Base-by-base conservation (phyloP, 345 rosid species). In the Gossypium arboreum region DNA sequence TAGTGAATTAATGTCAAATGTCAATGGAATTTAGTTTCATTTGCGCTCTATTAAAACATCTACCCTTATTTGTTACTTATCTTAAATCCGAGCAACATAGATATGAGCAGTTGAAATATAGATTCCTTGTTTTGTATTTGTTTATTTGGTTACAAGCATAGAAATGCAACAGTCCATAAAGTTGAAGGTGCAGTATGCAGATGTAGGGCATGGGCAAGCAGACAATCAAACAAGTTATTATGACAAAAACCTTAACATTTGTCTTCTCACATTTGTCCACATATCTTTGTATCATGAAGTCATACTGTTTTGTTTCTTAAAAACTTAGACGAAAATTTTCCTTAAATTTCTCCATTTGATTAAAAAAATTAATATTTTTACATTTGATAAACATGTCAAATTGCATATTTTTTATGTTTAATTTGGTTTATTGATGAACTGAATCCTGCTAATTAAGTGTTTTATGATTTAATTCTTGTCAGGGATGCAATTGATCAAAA, bases 161-260 rank as follows among this genome's bases (percentile, higher is more conserved):
- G 81, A 81, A 74, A 75, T 75, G 66, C 79, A 84, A 79, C 80
- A 72, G 78, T 79, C 71, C 20, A 75, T 75, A 81, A 83, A 78
- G 81, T 78, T 75, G 82, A 76, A 73, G 64, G 56, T 20, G 83
- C 82, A 78, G 73, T 81, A 72, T 78, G 81, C 85, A 85, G 85
- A 60, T 75, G 92, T 88, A 80, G 92, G 92, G 68, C 90, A 86
- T 69, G 66, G 63, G 70, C 73, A 12, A 72, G 76, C 73, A 80
- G 79, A 71, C 81, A 73, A 85, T 81, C 89, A 81, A 83, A 75
- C 70, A 54, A 68, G 89, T 79, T 87, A 87, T 86, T 61, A 87
- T 91, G 92, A 92, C 93, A 83, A 83, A 90, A 89, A 51, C 97
- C 98, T 92, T 89, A 88, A 92, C 83, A 79, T 87, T 89, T 92